Evolutionary conservation across 345 rosid species (phyloP), one percentile per base, ranked within the genome.

Genomic region (Raphanus raphanistrum): DNA sequence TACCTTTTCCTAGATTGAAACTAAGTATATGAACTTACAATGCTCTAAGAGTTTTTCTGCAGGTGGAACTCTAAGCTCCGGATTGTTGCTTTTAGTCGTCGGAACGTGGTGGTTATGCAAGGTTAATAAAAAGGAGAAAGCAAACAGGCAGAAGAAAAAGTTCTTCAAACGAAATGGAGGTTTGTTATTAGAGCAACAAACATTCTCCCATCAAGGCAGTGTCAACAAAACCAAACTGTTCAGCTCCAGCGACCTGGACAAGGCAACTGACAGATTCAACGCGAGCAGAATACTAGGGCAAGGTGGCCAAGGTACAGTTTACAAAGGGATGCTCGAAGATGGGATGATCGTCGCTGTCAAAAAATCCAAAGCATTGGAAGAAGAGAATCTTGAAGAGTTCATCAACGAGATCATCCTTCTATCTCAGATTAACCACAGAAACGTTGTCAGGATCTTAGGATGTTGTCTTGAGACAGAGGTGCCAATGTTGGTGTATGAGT

Each of bases 391-490:
- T 13, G 80, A 81, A 27, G 87, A 82, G 45, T 88, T 86, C 71
- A 77, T 88, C 66, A 85, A 86, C 32, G 87, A 87, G 61, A 80
- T 87, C 2, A 36, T 74, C 4, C 83, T 87, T 3, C 54, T 85
- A 0, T 84, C 86, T 0, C 88, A 83, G 33, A 85, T 87, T 52
- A 83, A 85, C 66, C 88, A 81, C 35, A 57, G 74, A 59, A 81
- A 84, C 6, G 86, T 83, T 38, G 88, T 84, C 21, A 80, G 43
- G 58, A 77, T 83, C 17, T 21, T 87, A 3, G 87, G 88, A 8
- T 85, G 87, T 31, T 85, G 88, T 71, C 77, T 85, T 17, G 90
- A 86, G 79, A 86, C 84, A 0, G 71, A 64, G 29, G 88, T 85
- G 1, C 91, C 87, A 12, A 2, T 86, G 13, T 15, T 88, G 25